Percentiles rank a stretch among this genome's conserved stretches.
Evolutionary conservation across 768 basidiomycete genomes (phyloP).

Genomic region (Mycena galericulata): DNA sequence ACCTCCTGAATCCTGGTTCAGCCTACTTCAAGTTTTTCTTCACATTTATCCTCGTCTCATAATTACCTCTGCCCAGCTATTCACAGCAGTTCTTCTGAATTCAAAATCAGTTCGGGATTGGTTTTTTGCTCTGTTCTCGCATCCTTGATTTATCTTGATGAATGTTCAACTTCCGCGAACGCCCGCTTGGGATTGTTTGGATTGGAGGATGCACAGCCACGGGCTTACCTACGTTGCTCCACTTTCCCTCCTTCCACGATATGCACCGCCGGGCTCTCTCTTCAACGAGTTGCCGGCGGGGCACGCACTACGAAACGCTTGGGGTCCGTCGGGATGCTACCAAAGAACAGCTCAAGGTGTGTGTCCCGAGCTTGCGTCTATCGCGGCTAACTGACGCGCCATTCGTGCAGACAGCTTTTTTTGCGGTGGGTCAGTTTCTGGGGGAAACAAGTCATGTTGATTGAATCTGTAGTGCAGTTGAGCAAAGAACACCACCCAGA

Average conservation of each 20-base stretch:
- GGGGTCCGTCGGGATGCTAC: slow-evolving; percentile 14
- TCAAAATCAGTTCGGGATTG: too few species aligned
- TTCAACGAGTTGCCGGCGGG: slow-evolving; percentile 26
- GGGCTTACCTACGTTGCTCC: not conserved
- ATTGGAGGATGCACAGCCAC: not conserved
- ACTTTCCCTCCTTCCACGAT: not conserved
- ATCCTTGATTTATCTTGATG: too few species aligned
- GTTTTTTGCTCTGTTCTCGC: too few species aligned
- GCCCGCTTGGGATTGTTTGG: not conserved
- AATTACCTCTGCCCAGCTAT: too few species aligned
- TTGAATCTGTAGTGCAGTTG: not conserved
- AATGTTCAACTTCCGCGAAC: too few species aligned
- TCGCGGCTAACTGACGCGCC: not conserved
- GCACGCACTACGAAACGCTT: slow-evolving; percentile 31
- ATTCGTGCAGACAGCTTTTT: slow-evolving; percentile 25
- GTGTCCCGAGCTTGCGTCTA: not conserved
- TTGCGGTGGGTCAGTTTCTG: slow-evolving; percentile 16
- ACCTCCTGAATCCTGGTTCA: too few species aligned
- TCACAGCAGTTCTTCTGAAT: too few species aligned
- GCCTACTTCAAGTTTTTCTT: too few species aligned
- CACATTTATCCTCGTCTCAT: too few species aligned
- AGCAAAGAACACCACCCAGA: slow-evolving; percentile 34
- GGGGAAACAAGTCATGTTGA: not conserved
- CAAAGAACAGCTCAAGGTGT: slow-evolving; percentile 25
- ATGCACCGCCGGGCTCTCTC: slow-evolving; percentile 34